Evolutionary conservation across 129 eudicot species (phyloP).

Genomic region (Flaveria trinervia): DNA sequence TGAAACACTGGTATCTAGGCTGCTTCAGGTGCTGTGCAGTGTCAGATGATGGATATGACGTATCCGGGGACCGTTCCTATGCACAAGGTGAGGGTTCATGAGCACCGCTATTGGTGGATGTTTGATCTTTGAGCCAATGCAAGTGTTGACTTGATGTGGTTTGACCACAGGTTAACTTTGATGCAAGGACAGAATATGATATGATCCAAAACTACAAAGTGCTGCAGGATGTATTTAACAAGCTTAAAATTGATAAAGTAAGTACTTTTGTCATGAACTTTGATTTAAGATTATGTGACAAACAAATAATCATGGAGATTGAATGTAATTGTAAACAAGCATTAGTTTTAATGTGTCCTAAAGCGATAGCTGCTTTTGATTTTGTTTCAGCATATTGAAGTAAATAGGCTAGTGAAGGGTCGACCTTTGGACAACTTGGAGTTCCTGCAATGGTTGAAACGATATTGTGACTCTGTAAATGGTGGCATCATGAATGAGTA

Average conservation of each 20-base stretch:
- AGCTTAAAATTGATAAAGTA: conserved; percentile 85
- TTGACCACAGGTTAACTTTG: conserved; percentile 73
- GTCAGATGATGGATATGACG: conserved; percentile 92
- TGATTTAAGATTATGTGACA: not conserved
- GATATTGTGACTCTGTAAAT: conserved; percentile 86
- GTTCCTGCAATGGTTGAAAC: conserved; percentile 95
- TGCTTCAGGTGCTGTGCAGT: conserved; percentile 98
- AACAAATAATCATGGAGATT: conserved; percentile 4
- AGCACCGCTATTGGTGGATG: not conserved
- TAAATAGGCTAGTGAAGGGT: conserved; percentile 81
- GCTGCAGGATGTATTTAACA: conserved; percentile 88
- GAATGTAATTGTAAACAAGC: not conserved
- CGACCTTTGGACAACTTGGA: conserved; percentile 95
- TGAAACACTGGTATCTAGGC: conserved; percentile 46
- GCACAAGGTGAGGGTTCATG: conserved; percentile 64
- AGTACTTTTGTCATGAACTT: not conserved
- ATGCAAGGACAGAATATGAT: conserved; percentile 90
- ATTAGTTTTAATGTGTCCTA: not conserved
- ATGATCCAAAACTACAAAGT: conserved; percentile 97
- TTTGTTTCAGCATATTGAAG: conserved; percentile 85
- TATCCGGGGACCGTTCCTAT: conserved; percentile 90
- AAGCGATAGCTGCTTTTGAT: not conserved
- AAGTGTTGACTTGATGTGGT: conserved; percentile 20
- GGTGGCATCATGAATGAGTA: conserved; percentile 98
- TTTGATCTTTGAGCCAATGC: not conserved